Evolutionary conservation across 768 basidiomycete genomes (phyloP).

Genomic region (Russula sp.): DNA sequence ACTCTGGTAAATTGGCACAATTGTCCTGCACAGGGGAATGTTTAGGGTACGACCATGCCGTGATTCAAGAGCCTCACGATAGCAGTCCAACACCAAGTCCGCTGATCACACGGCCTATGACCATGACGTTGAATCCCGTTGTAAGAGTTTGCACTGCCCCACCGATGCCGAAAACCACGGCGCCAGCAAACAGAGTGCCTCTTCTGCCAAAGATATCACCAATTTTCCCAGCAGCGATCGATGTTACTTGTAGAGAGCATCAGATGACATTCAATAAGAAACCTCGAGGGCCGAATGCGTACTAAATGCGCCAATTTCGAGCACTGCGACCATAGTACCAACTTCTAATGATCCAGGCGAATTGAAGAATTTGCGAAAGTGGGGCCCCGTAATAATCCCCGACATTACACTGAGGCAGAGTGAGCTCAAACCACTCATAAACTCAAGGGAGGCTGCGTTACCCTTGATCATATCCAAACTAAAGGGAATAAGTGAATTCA

Average conservation of each 20-base stretch:
- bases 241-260: conserved; percentile 54
- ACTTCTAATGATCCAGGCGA: conserved; percentile 65
- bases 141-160: conserved; percentile 84
- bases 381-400: conserved; percentile 83
- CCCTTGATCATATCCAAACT: conserved; percentile 91
- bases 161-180: conserved; percentile 77
- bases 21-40: conserved; percentile 50
- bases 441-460: conserved; percentile 26
- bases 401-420: conserved; percentile 62
- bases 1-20: conserved; percentile 91
- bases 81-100: conserved; percentile 89
- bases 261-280: not conserved
- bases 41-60: not conserved
- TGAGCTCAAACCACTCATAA: conserved; percentile 16
- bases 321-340: conserved; percentile 94
- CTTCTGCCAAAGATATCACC: conserved; percentile 83
- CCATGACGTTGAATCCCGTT: conserved; percentile 70
- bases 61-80: conserved; percentile 45
- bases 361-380: conserved; percentile 78
- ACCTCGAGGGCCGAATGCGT: conserved; percentile 25
- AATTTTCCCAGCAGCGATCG: conserved; percentile 79
- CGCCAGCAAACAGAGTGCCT: conserved; percentile 78
- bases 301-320: conserved; percentile 91
- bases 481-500: conserved; percentile 13
- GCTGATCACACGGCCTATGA: conserved; percentile 72